Base-by-base conservation (phyloP, 2,329 filamentous ascomycete genomes). In the Ophiostoma ulmi region DNA sequence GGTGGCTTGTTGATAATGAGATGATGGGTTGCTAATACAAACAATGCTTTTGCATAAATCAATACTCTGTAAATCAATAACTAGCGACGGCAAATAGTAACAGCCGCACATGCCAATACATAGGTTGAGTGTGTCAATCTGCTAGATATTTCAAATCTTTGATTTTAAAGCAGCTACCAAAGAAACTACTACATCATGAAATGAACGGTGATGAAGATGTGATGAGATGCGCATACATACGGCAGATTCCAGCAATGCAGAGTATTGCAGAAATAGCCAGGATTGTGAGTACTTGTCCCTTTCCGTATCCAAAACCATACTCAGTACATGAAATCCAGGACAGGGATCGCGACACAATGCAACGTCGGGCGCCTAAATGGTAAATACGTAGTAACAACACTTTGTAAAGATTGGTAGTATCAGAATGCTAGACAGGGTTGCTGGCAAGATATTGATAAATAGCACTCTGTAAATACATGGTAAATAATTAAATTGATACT, bases 361-460 rank as follows among this genome's bases (percentile, higher is more conserved):
- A 63, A 63, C 58, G 58, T 35, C 58, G 58, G 58, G 58, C 58
- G 58, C 58, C 58, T 63, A 63, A 63, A 58, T 26, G 22, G 52
- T 58, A 26, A 20, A 58, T 58, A n/a, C 22, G 22, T 17, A 58
- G 52, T 35, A 35, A 26, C 14, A 22, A 8, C 55, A 58, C 17
- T 52, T 17, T 20, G 6, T 52, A 35, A 48, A 26, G 11, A 58
- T 58, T 31, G 52, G 52, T 13, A 58, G n/a, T 26, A 26, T 26
- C 26, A 26, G 22, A 58, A 26, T 26, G 26, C 26, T 5, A 14
- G 58, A 17, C 58, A 63, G 58, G 58, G 58, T 63, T 35, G 26
- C n/a, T 14, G 26, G 13, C 26, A 31, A 11, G 31, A 55, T 13
- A 35, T 48, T 48, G 44, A 48, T 44, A 44, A 13, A 44, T 44